Evolutionary conservation across 73 alveolate species (phyloP).

Genomic region (Blepharisma japonicum): DNA sequence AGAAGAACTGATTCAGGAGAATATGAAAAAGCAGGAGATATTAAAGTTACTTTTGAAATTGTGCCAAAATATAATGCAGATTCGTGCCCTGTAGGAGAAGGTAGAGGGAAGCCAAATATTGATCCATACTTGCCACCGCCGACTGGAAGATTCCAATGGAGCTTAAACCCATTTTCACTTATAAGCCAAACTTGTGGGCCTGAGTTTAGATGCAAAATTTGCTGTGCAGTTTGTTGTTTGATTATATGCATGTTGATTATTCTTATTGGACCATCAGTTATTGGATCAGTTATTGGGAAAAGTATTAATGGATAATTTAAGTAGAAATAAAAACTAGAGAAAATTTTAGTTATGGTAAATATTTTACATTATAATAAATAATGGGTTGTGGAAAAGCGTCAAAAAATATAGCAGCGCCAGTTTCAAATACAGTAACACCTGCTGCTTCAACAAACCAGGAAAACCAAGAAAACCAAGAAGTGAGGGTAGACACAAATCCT

Average conservation of each 20-base stretch:
- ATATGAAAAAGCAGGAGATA: constrained; percentile 57
- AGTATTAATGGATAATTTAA: too few relatives aligned
- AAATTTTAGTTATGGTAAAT: too few relatives aligned
- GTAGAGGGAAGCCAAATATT: constrained; percentile 76
- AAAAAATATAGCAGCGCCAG: too few relatives aligned
- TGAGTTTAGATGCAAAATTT: constrained; percentile 72
- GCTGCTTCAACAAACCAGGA: too few relatives aligned
- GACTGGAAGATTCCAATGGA: constrained; percentile 66
- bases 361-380: too few relatives aligned
- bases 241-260: constrained; percentile 38
- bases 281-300: constrained; percentile 21
- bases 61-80: constrained; percentile 70
- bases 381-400: too few relatives aligned
- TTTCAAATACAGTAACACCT: too few relatives aligned
- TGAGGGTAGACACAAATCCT: too few relatives aligned
- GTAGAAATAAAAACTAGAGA: too few relatives aligned
- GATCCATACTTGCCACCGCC: constrained; percentile 87
- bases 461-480: too few relatives aligned
- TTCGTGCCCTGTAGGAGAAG: constrained; percentile 76
- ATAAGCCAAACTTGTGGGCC: constrained; percentile 82
- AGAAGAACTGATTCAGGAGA: constrained; percentile 56
- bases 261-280: constrained; percentile 43
- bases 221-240: constrained; percentile 60
- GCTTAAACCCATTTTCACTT: constrained; percentile 73
- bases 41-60: constrained; percentile 59